These are phyloP conservation scores for Colletotrichum tofieldiae DNA, from an alignment of 2,329 filamentous ascomycete species.

Conservation along the genomic window DNA sequence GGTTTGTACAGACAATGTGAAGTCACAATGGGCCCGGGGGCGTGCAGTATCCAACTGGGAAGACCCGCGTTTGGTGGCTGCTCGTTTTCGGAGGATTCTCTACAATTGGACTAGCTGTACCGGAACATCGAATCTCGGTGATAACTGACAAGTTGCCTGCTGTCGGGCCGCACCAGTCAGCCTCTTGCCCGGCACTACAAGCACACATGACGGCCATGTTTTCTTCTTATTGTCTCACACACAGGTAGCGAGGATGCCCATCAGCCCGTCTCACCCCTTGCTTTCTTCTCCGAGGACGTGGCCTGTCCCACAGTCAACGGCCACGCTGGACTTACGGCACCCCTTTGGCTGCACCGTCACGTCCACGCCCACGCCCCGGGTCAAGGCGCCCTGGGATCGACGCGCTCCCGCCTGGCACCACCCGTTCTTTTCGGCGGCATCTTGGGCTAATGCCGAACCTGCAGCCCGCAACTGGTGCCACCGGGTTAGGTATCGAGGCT, in stretches of 20 bases:
- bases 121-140: conserved; percentile 23
- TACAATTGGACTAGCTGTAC: conserved; percentile 30
- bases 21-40: background rate
- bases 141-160: conserved; percentile 25
- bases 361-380: background rate
- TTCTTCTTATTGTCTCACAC: conserved; percentile 34
- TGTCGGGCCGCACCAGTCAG: conserved; percentile 18
- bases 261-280: conserved; percentile 3
- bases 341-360: conserved; percentile 17
- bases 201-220: conserved; percentile 14
- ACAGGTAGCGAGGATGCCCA: conserved; percentile 1
- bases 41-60: background rate
- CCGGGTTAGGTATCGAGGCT: conserved; percentile 31
- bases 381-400: conserved; percentile 21
- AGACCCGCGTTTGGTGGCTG: background rate
- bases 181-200: conserved; percentile 17
- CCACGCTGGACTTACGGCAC: conserved; percentile 1
- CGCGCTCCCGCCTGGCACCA: conserved; percentile 3
- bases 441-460: conserved; percentile 9
- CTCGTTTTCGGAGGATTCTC: conserved; percentile 13
- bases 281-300: conserved; percentile 16
- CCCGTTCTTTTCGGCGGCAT: conserved; percentile 18
- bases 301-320: conserved; percentile 21
- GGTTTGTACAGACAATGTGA: background rate
- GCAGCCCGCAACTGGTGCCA: conserved; percentile 25